These are phyloP conservation scores for Spergularia azorica DNA, from an alignment of 179 eudicot genomes.

Conservation along the genomic window DNA sequence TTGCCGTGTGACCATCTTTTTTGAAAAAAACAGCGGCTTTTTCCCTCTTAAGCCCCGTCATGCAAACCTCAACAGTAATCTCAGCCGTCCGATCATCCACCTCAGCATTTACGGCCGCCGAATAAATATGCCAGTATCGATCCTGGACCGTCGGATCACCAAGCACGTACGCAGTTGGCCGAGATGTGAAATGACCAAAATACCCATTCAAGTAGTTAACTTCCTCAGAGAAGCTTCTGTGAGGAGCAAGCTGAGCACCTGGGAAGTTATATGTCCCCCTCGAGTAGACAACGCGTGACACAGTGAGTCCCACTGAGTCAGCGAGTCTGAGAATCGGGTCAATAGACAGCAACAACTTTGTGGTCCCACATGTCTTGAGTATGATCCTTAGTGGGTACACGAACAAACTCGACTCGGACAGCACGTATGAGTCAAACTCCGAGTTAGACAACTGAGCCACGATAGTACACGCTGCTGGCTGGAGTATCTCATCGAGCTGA, in stretches of 20 bases:
- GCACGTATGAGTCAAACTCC: conserved; percentile 46
- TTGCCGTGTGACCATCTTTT: conserved; percentile 22
- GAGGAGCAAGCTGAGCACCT: conserved; percentile 43
- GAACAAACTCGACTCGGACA: conserved; percentile 49
- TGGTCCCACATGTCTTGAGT: conserved; percentile 52
- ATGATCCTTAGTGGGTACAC: conserved; percentile 39
- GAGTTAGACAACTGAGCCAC: conserved; percentile 34
- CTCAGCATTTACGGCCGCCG: conserved; percentile 32
- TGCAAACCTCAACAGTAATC: conserved; percentile 58
- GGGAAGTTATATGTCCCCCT: conserved; percentile 51
- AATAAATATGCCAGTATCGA: conserved; percentile 61
- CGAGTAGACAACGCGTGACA: conserved; percentile 43
- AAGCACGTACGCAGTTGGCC: conserved; percentile 56
- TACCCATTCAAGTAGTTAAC: conserved; percentile 42
- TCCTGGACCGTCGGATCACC: conserved; percentile 40
- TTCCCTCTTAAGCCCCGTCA: conserved; percentile 54
- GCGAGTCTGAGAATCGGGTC: conserved; percentile 43
- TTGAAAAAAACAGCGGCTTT: conserved; percentile 50
- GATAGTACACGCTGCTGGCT: conserved; percentile 46
- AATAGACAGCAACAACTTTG: conserved; percentile 38
- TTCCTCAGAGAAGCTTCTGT: conserved; percentile 48
- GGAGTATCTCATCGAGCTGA: conserved; percentile 34
- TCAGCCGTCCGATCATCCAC: conserved; percentile 15
- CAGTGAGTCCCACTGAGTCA: conserved; percentile 31
- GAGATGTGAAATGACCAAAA: conserved; percentile 44